phyloP scores from a whole-genome alignment of 495 filamentous ascomycete genomes.

The Penicillium paxilli region DNA sequence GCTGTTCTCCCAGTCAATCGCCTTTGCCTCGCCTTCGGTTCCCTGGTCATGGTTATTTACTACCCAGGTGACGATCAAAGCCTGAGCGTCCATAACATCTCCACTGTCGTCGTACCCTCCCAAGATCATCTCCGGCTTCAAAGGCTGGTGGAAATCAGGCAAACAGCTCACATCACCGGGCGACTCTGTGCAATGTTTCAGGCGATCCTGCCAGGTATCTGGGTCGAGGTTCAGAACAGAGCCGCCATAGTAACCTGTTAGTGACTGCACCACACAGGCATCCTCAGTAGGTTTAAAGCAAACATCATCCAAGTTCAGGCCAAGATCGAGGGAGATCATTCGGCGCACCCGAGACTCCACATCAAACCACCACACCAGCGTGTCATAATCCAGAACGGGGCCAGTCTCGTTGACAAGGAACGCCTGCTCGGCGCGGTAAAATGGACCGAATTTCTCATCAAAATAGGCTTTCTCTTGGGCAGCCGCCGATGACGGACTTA shows the following conservation, averaged over 20 bases:
- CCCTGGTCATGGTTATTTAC: constrained; percentile 82
- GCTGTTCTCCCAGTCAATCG: constrained; percentile 86
- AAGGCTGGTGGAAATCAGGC: constrained; percentile 81
- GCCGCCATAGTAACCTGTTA: constrained; percentile 81
- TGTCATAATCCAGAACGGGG: constrained; percentile 84
- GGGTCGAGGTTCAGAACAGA: constrained; percentile 61
- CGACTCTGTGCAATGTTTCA: constrained; percentile 70
- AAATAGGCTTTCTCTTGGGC: constrained; percentile 94
- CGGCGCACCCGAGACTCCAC: constrained; percentile 73
- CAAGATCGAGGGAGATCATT: constrained; percentile 64
- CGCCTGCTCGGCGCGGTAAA: constrained; percentile 89
- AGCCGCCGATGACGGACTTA: constrained; percentile 86
- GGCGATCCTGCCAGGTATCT: constrained; percentile 64
- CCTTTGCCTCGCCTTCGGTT: constrained; percentile 62
- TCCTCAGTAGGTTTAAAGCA: constrained; percentile 92
- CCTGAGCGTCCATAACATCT: constrained; percentile 70
- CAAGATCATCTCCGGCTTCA: constrained; percentile 81
- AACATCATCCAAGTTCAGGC: constrained; percentile 72
- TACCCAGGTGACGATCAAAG: constrained; percentile 94
- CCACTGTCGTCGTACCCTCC: constrained; percentile 71
- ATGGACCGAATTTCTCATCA: constrained; percentile 92
- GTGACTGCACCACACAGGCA: constrained; percentile 88
- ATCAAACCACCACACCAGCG: constrained; percentile 89
- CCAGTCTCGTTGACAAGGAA: constrained; percentile 87
- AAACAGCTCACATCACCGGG: constrained; percentile 73